A percentile compares a stretch with the other conserved stretches of the same genome.
Conservation (phyloP, 1,139 yeast genomes). For the Protomyces inouyei region DNA sequence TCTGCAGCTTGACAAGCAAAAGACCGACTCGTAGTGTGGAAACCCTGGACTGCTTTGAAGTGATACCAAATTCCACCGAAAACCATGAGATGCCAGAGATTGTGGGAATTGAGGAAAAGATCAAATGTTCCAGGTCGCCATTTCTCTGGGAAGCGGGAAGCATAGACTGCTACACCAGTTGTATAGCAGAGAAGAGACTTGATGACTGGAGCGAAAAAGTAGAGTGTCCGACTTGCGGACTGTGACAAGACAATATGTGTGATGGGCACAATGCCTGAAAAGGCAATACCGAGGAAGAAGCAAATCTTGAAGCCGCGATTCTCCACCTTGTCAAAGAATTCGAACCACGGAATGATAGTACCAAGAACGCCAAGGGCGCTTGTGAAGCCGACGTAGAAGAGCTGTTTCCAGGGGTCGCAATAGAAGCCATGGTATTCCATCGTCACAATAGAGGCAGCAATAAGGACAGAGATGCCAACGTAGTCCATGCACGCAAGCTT, state of each 20-base stretch:
- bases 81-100: constrained; percentile 90
- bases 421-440: constrained; percentile 77
- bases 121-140: constrained; percentile 54
- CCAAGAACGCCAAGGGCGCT: constrained; percentile 66
- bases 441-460: constrained; percentile 83
- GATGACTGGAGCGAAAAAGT: constrained; percentile 57
- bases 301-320: constrained; percentile 71
- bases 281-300: constrained; percentile 78
- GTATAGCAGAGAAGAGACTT: constrained; percentile 70
- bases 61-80: constrained; percentile 72
- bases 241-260: constrained; percentile 53
- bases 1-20: constrained; percentile 12
- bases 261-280: constrained; percentile 65
- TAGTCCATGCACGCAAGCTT: constrained; percentile 91
- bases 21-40: constrained; percentile 9
- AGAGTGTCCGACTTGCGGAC: constrained; percentile 52
- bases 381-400: constrained; percentile 56
- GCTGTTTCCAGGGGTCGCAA: constrained; percentile 51
- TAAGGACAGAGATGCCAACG: constrained; percentile 84
- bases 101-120: constrained; percentile 88
- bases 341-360: constrained; percentile 80
- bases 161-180: constrained; percentile 81
- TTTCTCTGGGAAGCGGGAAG: constrained; percentile 83
- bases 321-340: constrained; percentile 81
- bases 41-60: constrained; percentile 14